These are phyloP conservation scores for Micractinium sp. DNA, from an alignment of 139 green algal genomes.

Conservation along the genomic window DNA sequence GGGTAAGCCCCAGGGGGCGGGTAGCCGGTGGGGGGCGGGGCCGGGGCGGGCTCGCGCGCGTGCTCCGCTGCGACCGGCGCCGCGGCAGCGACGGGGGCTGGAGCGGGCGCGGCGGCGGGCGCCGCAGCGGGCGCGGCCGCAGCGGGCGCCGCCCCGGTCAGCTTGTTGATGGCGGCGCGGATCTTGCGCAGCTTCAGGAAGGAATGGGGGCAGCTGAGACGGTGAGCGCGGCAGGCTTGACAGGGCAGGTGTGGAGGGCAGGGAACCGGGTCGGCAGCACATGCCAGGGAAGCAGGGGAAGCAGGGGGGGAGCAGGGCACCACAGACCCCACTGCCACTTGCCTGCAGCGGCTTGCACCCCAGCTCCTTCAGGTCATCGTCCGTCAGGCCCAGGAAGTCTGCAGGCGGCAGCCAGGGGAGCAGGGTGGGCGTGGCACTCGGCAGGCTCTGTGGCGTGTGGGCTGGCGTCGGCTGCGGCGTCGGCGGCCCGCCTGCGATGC, in stretches of 20 bases:
- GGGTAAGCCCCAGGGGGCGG: not conserved
- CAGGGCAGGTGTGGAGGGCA: too few species aligned
- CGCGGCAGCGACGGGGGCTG: not conserved
- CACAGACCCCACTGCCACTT: too few species aligned
- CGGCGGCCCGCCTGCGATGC: too few species aligned
- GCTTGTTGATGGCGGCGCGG: not conserved
- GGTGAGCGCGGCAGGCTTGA: too few species aligned
- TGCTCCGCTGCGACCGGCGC: not conserved
- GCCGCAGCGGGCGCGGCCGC: not conserved
- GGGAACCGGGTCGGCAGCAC: too few species aligned
- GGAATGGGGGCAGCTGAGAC: not conserved
- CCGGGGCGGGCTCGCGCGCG: not conserved
- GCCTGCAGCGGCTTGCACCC: conserved; percentile 25
- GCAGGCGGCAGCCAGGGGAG: not conserved
- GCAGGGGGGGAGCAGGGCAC: not conserved
- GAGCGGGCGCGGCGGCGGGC: not conserved
- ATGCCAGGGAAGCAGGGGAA: too few species aligned
- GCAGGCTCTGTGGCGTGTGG: too few species aligned
- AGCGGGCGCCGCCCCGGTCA: not conserved
- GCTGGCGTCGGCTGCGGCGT: too few species aligned
- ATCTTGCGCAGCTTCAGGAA: conserved; percentile 6
- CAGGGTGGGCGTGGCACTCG: not conserved
- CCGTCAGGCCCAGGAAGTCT: conserved; percentile 13
- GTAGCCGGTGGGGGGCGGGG: not conserved
- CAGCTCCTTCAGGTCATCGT: conserved; percentile 13